phyloP scores from a whole-genome alignment of 2,329 filamentous ascomycete genomes.

The Trichophyton simii region DNA sequence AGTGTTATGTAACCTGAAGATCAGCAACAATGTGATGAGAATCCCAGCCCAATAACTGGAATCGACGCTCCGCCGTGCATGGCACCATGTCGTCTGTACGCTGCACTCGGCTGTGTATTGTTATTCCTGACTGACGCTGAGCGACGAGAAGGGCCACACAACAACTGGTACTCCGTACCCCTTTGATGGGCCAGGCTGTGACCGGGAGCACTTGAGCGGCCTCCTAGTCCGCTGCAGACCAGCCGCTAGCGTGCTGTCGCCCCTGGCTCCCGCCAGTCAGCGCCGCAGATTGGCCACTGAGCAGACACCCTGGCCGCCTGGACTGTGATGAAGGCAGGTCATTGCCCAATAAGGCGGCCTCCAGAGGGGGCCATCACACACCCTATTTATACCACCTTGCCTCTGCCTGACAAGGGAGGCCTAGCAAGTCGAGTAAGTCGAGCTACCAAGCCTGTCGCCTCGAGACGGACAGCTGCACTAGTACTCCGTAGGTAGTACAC shows the following conservation, averaged over 20 bases:
- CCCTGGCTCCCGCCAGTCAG: constrained; percentile 1
- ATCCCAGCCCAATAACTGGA: neutral
- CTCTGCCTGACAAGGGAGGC: neutral
- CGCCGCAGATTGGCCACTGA: neutral
- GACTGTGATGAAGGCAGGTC: neutral
- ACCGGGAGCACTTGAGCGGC: neutral
- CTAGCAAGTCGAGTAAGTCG: neutral
- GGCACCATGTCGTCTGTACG: neutral
- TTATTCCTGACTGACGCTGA: no score
- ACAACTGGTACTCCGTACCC: neutral
- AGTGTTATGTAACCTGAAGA: neutral
- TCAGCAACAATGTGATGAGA: neutral
- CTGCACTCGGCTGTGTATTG: no score
- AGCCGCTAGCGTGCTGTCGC: neutral
- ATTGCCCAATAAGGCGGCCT: neutral
- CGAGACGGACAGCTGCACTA: no score
- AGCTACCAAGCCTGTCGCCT: neutral
- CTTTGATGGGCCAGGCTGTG: neutral
- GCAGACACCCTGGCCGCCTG: neutral
- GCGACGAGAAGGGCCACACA: neutral
- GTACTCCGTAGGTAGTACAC: no score
- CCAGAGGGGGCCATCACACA: constrained; percentile 1
- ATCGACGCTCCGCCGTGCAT: neutral
- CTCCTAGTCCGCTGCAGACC: neutral
- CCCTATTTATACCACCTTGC: neutral